Percentiles rank a stretch among this genome's conserved stretches.
phyloP scores from a whole-genome alignment of 805 yeast species.

The Wickerhamiella musiphila region DNA sequence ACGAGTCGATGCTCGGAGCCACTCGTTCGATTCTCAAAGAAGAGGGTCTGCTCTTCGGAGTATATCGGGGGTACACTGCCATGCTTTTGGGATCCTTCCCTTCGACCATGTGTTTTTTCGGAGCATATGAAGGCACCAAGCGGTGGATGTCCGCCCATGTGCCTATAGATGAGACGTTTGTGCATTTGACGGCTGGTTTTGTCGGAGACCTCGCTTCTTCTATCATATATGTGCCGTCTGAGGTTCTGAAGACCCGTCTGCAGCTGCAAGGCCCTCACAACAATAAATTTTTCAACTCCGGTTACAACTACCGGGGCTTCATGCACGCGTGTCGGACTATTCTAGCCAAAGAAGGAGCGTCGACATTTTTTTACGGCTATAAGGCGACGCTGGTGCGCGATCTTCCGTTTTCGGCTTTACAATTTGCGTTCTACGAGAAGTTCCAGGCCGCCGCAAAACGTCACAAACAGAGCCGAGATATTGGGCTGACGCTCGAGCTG shows the following conservation, averaged over 20 bases:
- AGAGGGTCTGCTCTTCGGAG: slow-evolving; percentile 72
- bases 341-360: slow-evolving; percentile 48
- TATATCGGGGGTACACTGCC: slow-evolving; percentile 85
- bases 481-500: slow-evolving; percentile 38
- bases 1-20: slow-evolving; percentile 59
- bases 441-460: slow-evolving; percentile 23
- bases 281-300: slow-evolving; percentile 60
- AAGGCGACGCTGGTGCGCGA: slow-evolving; percentile 87
- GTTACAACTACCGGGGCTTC: slow-evolving; percentile 72
- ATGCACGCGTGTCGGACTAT: slow-evolving; percentile 54
- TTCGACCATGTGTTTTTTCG: slow-evolving; percentile 84
- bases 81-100: slow-evolving; percentile 82
- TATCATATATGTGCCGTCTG: slow-evolving; percentile 84
- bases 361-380: slow-evolving; percentile 74
- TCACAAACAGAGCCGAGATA: slow-evolving; percentile 17
- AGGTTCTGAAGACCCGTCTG: slow-evolving; percentile 79
- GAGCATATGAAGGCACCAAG: slow-evolving; percentile 73
- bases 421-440: slow-evolving; percentile 86
- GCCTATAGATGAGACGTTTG: slow-evolving; percentile 54
- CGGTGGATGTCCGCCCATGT: slow-evolving; percentile 46
- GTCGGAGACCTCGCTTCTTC: slow-evolving; percentile 87
- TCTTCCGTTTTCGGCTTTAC: slow-evolving; percentile 88
- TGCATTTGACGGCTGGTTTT: slow-evolving; percentile 75
- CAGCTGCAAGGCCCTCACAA: slow-evolving; percentile 84
- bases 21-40: slow-evolving; percentile 56